Percentiles rank a stretch among this genome's conserved stretches.
phyloP scores from a whole-genome alignment of 2,329 filamentous ascomycete species.

The Alternaria longipes region DNA sequence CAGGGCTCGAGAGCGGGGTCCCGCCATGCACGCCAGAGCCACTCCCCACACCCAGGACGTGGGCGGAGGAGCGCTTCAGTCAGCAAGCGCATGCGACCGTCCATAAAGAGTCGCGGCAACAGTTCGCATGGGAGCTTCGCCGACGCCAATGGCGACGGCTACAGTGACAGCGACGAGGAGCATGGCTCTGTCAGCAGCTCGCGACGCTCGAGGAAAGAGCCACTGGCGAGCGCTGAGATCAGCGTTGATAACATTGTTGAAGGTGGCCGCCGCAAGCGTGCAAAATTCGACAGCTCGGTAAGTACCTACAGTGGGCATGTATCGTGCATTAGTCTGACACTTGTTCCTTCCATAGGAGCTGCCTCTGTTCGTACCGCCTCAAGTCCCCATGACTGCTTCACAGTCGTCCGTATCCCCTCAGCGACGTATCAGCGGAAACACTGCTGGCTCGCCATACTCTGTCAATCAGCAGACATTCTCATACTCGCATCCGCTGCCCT shows the following conservation, averaged over 20 bases:
- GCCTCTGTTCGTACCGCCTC: constrained; percentile 86
- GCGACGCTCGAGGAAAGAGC: constrained; percentile 80
- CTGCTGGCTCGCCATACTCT: constrained; percentile 76
- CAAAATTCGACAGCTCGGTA: constrained; percentile 97
- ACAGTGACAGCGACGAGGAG: constrained; percentile 87
- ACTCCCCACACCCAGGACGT: constrained; percentile 73
- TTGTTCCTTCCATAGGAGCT: constrained; percentile 73
- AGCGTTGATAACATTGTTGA: constrained; percentile 98
- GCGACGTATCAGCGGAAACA: constrained; percentile 78
- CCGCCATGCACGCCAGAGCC: constrained; percentile 75
- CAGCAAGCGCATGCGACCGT: constrained; percentile 74
- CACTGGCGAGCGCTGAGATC: constrained; percentile 93
- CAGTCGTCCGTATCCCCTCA: constrained; percentile 95
- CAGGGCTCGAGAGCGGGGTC: constrained; percentile 74
- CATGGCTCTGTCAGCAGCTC: constrained; percentile 75
- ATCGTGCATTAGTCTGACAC: constrained; percentile 35
- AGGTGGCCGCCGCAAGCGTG: constrained; percentile 91
- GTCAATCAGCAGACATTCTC: constrained; percentile 82
- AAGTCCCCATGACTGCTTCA: constrained; percentile 87
- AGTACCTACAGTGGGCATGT: constrained; percentile 56
- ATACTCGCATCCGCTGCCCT: constrained; percentile 80
- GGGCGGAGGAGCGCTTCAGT: constrained; percentile 82
- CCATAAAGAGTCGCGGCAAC: constrained; percentile 72
- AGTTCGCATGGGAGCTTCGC: constrained; percentile 66
- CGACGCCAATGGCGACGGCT: constrained; percentile 71